A percentile compares a stretch with the other conserved stretches of the same genome.
These are phyloP conservation scores for Cicer bijugum DNA, from an alignment of 306 rosid genomes.

Conservation along the genomic window DNA sequence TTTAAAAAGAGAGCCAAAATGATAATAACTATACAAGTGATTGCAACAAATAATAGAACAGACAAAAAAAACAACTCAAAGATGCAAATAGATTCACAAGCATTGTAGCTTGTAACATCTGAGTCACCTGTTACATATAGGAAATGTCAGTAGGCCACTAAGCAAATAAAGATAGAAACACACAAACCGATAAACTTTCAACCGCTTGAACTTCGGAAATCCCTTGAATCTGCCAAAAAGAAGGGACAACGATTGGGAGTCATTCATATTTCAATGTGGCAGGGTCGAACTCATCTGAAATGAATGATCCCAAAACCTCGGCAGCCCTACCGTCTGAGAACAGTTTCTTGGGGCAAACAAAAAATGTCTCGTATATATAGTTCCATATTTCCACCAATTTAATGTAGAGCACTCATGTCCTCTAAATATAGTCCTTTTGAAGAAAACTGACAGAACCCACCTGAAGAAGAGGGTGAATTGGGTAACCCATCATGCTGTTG, in stretches of 20 bases:
- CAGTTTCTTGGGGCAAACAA: conserved; percentile 74
- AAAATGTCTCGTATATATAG: conserved; percentile 80
- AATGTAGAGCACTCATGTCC: conserved; percentile 96
- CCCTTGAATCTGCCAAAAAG: conserved; percentile 71
- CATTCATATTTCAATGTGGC: conserved; percentile 83
- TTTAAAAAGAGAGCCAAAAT: conserved; percentile 29
- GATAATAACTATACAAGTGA: conserved; percentile 21
- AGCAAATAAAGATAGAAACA: conserved; percentile 81
- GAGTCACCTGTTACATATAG: conserved; percentile 82
- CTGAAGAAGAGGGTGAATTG: conserved; percentile 99
- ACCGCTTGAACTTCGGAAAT: conserved; percentile 77
- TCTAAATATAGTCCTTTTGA: conserved; percentile 95
- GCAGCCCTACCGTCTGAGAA: conserved; percentile 90
- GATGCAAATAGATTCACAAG: conserved; percentile 51
- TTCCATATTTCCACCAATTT: conserved; percentile 84
- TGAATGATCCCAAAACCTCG: conserved; percentile 80
- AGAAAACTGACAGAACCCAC: conserved; percentile 99
- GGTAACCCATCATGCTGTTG: conserved; percentile 73
- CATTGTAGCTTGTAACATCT: conserved; percentile 55
- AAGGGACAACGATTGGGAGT: conserved; percentile 59
- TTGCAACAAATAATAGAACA: conserved; percentile 33
- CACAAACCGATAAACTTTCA: conserved; percentile 83
- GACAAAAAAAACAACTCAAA: conserved; percentile 24
- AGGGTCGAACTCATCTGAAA: conserved; percentile 72
- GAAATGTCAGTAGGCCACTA: conserved; percentile 64